These are phyloP conservation scores for Echium plantagineum DNA, from an alignment of 257 asterid species.

Conservation along the genomic window DNA sequence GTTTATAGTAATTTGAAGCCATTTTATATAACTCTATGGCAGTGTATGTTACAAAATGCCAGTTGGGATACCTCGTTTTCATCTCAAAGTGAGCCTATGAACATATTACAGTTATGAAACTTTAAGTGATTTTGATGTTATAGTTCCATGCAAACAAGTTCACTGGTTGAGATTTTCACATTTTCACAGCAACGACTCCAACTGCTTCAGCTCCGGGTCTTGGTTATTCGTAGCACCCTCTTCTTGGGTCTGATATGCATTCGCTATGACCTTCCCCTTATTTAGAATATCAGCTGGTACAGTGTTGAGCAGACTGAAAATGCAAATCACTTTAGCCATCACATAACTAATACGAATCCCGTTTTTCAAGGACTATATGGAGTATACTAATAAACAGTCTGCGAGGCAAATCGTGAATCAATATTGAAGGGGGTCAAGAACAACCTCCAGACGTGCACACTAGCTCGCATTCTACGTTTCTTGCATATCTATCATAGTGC, in stretches of 20 bases:
- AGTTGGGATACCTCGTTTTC: too few relatives aligned
- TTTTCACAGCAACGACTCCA: conserved; percentile 62
- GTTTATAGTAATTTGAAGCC: too few relatives aligned
- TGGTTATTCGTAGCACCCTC: conserved; percentile 26
- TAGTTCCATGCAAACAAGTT: too few relatives aligned
- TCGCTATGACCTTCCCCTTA: conserved; percentile 78
- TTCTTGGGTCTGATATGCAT: conserved; percentile 43
- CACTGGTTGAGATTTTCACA: not conserved
- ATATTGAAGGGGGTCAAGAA: not conserved
- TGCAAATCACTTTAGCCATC: conserved; percentile 3
- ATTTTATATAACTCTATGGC: too few relatives aligned
- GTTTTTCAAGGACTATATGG: too few relatives aligned
- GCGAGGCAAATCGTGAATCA: not conserved
- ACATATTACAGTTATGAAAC: not conserved
- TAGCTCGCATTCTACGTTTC: too few relatives aligned
- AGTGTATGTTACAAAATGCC: too few relatives aligned
- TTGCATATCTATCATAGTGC: too few relatives aligned
- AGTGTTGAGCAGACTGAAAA: conserved; percentile 57
- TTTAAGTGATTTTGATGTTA: too few relatives aligned
- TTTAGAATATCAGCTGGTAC: conserved; percentile 74
- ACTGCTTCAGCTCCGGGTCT: conserved; percentile 53
- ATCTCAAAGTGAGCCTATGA: not conserved
- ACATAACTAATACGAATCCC: not conserved
- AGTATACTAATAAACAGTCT: not conserved
- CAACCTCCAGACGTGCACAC: not conserved